These are phyloP conservation scores for Calonectria pteridis DNA, from an alignment of 2,329 filamentous ascomycete genomes.

Conservation along the genomic window DNA sequence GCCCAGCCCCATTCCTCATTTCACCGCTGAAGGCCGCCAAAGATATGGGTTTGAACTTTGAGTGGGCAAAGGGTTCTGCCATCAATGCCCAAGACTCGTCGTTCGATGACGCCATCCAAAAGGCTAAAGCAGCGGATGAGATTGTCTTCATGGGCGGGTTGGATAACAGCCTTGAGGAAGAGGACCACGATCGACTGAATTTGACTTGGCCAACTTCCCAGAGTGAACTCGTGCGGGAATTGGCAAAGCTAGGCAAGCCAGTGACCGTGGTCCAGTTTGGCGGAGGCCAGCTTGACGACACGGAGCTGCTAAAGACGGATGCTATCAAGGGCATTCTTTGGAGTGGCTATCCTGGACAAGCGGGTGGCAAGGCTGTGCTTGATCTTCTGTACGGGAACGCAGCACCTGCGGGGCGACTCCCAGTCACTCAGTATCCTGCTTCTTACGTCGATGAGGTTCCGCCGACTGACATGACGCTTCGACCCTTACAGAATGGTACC, in stretches of 20 bases:
- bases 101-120: background rate
- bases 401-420: background rate
- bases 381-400: background rate
- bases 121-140: background rate
- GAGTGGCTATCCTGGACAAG: background rate
- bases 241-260: background rate
- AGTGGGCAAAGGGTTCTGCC: background rate
- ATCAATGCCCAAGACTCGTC: background rate
- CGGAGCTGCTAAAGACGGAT: background rate
- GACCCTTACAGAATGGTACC: background rate
- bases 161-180: background rate
- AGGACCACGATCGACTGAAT: background rate
- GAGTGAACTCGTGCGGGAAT: background rate
- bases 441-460: background rate
- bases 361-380: background rate
- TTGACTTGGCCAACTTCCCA: background rate
- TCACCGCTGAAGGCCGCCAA: background rate
- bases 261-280: background rate
- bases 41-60: background rate
- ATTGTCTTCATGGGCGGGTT: background rate
- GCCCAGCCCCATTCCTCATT: background rate
- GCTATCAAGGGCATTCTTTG: background rate
- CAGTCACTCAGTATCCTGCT: background rate
- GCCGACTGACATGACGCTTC: background rate
- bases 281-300: background rate